Evolutionary conservation across 495 filamentous ascomycete genomes (phyloP).

Genomic region (Lasiosphaeria hispida): DNA sequence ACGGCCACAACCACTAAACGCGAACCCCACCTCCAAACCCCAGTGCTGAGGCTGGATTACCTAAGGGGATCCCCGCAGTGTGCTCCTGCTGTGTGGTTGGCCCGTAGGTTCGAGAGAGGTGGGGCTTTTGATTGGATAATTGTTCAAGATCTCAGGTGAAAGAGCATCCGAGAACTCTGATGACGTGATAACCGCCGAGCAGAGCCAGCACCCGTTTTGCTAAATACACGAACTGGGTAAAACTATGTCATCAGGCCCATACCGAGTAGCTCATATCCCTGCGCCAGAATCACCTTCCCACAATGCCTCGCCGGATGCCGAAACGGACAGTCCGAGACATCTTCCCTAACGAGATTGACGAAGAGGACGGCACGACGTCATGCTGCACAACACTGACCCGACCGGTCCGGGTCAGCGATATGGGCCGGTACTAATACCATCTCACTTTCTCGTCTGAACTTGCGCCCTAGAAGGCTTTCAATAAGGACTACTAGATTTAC

Average conservation of each 20-base stretch:
- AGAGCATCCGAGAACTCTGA: no score
- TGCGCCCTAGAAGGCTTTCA: no score
- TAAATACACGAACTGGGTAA: no score
- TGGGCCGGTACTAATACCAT: constrained; percentile 8
- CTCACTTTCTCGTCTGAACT: neutral
- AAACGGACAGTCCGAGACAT: no score
- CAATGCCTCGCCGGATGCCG: no score
- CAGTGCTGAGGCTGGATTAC: neutral
- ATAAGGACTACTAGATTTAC: neutral
- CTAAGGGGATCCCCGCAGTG: neutral
- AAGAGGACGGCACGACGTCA: constrained; percentile 11
- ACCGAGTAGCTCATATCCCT: neutral
- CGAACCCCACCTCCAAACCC: constrained; percentile 20
- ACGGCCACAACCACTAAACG: constrained; percentile 22
- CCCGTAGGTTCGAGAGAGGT: no score
- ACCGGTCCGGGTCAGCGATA: constrained; percentile 12
- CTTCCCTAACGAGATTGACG: neutral
- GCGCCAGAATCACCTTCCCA: no score
- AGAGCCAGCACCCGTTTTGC: no score
- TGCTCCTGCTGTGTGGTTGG: no score
- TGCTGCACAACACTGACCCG: constrained; percentile 7
- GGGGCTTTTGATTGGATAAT: no score
- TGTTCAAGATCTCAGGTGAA: no score
- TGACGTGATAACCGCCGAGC: neutral
- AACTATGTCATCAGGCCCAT: neutral